phyloP scores from a whole-genome alignment of 2,329 filamentous ascomycete species.

The Lithohypha guttulata region DNA sequence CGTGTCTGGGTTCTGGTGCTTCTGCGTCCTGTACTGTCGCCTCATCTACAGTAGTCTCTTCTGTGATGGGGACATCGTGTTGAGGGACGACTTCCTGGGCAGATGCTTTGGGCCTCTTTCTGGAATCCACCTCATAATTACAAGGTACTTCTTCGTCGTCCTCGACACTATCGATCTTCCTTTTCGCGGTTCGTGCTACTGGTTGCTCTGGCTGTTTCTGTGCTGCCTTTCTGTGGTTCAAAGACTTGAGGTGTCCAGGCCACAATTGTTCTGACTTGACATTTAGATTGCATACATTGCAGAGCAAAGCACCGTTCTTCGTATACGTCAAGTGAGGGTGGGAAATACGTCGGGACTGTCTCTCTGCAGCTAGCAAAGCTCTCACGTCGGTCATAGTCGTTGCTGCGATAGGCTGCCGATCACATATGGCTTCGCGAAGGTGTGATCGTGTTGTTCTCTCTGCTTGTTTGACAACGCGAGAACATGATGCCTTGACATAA shows the following conservation, averaged over 20 bases:
- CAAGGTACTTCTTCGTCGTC: constrained; percentile 19
- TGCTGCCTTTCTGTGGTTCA: constrained; percentile 34
- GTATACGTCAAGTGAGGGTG: constrained; percentile 61
- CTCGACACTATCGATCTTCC: constrained; percentile 40
- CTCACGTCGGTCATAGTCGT: constrained; percentile 82
- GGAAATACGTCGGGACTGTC: constrained; percentile 60
- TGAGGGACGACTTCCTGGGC: neutral
- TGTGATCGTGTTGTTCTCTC: no score
- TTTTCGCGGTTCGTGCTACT: constrained; percentile 38
- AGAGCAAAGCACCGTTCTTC: constrained; percentile 55
- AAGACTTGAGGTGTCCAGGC: constrained; percentile 50
- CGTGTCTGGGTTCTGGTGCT: neutral
- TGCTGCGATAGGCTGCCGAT: no score
- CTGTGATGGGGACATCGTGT: neutral
- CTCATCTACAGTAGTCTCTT: neutral
- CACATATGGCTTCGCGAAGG: no score
- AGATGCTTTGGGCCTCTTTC: constrained; percentile 18
- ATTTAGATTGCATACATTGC: constrained; percentile 53
- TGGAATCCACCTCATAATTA: constrained; percentile 12
- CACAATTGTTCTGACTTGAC: constrained; percentile 58
- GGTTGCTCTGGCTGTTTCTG: constrained; percentile 26
- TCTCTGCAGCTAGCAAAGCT: constrained; percentile 66
- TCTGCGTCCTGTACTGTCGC: neutral
- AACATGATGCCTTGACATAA: no score
- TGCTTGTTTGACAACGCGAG: no score